Conservation (phyloP, 2,329 filamentous ascomycete species). For the Anisogramma anomala region DNA sequence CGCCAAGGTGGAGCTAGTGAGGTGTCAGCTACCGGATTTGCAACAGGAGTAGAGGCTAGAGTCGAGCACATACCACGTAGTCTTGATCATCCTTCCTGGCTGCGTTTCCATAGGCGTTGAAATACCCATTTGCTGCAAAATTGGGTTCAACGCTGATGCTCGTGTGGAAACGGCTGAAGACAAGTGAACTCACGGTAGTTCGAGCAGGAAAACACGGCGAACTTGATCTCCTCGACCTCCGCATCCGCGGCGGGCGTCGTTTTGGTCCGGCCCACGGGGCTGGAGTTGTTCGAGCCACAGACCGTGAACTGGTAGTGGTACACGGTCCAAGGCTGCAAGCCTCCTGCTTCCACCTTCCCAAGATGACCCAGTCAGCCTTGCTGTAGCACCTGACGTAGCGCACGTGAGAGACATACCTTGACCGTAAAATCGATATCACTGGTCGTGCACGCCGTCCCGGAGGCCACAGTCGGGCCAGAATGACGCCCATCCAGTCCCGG, state of each 20-base stretch:
- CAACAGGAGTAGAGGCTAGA: not conserved
- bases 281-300: slow-evolving; percentile 50
- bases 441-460: slow-evolving; percentile 54
- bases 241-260: slow-evolving; percentile 49
- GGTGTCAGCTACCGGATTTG: not conserved
- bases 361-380: too few species aligned
- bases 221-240: slow-evolving; percentile 42
- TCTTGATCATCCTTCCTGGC: slow-evolving; percentile 48
- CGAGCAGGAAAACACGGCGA: slow-evolving; percentile 61
- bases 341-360: slow-evolving; percentile 46
- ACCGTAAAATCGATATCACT: slow-evolving; percentile 67
- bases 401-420: slow-evolving; percentile 35
- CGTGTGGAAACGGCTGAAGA: not conserved
- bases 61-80: slow-evolving; percentile 30
- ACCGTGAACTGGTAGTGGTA: slow-evolving; percentile 63
- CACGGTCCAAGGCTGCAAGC: slow-evolving; percentile 48
- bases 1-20: slow-evolving; percentile 41
- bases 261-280: slow-evolving; percentile 56
- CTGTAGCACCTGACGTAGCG: not conserved
- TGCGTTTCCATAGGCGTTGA: slow-evolving; percentile 48
- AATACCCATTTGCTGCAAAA: slow-evolving; percentile 39
- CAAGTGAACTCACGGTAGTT: slow-evolving; percentile 48
- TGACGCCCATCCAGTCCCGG: slow-evolving; percentile 29
- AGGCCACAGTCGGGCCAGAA: slow-evolving; percentile 31
- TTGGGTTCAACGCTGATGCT: not conserved